phyloP scores from a whole-genome alignment of 148 eudicot species.

The Amaranthus palmeri region DNA sequence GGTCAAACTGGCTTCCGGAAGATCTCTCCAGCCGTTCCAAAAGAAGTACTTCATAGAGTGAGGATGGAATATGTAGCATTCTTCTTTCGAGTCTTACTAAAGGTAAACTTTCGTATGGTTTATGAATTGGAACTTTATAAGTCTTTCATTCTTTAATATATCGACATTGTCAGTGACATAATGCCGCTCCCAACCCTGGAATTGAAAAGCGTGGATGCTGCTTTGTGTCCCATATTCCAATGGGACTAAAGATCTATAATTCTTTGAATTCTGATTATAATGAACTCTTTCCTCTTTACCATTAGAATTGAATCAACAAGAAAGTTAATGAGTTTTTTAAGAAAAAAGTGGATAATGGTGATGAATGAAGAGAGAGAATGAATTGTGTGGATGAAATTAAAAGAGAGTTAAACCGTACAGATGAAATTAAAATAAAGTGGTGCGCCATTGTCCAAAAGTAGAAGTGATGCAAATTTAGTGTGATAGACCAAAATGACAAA shows the following conservation, averaged over 20 bases:
- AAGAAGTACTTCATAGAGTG: slow-evolving; percentile 78
- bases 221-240: neutral
- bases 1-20: slow-evolving; percentile 50
- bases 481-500: too few relatives aligned
- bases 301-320: neutral
- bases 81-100: slow-evolving; percentile 2
- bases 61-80: slow-evolving; percentile 25
- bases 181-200: too few relatives aligned
- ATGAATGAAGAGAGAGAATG: neutral
- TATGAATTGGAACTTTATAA: neutral
- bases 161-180: neutral
- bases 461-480: too few relatives aligned
- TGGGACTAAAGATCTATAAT: too few relatives aligned
- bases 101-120: slow-evolving; percentile 15
- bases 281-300: neutral
- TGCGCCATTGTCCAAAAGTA: too few relatives aligned
- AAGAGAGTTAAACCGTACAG: too few relatives aligned
- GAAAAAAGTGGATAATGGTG: neutral
- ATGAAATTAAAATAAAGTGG: too few relatives aligned
- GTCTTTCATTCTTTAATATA: neutral
- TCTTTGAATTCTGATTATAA: neutral
- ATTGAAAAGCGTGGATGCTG: neutral
- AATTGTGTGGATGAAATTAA: too few relatives aligned
- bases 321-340: neutral
- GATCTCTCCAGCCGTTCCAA: slow-evolving; percentile 37